Evolutionary conservation across 805 yeast genomes (phyloP).

Genomic region (Lachancea sp.): DNA sequence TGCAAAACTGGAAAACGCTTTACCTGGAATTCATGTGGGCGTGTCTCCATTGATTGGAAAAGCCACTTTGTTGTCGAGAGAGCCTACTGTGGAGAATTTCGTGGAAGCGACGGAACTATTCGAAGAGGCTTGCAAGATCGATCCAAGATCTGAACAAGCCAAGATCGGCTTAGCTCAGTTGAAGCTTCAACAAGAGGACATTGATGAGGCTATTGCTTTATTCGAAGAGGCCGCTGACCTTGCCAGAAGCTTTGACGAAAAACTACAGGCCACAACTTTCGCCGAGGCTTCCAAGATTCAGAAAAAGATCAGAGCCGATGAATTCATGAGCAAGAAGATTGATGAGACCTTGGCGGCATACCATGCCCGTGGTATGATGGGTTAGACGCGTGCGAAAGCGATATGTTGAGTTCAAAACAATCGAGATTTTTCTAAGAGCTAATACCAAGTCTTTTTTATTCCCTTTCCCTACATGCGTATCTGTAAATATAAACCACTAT

Average conservation of each 20-base stretch:
- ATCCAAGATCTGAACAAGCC: constrained; percentile 86
- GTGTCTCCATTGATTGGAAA: constrained; percentile 86
- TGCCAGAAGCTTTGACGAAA: constrained; percentile 80
- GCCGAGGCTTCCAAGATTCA: constrained; percentile 93
- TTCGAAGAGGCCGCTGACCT: constrained; percentile 79
- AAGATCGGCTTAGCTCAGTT: constrained; percentile 87
- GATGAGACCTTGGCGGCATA: constrained; percentile 48
- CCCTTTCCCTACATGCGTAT: constrained; percentile 1
- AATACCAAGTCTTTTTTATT: too few relatives aligned
- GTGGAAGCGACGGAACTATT: constrained; percentile 59
- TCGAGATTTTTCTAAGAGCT: not conserved
- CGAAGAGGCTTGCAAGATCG: constrained; percentile 69
- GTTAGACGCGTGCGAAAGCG: constrained; percentile 8
- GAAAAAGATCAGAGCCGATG: constrained; percentile 65
- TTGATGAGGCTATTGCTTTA: constrained; percentile 71
- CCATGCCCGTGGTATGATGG: constrained; percentile 28
- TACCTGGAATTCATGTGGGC: constrained; percentile 69
- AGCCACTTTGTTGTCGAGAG: constrained; percentile 64
- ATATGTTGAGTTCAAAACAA: too few relatives aligned
- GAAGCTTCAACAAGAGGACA: constrained; percentile 73
- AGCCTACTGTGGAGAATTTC: constrained; percentile 38
- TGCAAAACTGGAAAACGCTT: constrained; percentile 67
- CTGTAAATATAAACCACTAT: constrained; percentile 4
- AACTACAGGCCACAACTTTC: constrained; percentile 81
- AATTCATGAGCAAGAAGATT: constrained; percentile 55